Evolutionary conservation across 176 grass and related monocot species (phyloP).

Genomic region (Ensete glaucum): DNA sequence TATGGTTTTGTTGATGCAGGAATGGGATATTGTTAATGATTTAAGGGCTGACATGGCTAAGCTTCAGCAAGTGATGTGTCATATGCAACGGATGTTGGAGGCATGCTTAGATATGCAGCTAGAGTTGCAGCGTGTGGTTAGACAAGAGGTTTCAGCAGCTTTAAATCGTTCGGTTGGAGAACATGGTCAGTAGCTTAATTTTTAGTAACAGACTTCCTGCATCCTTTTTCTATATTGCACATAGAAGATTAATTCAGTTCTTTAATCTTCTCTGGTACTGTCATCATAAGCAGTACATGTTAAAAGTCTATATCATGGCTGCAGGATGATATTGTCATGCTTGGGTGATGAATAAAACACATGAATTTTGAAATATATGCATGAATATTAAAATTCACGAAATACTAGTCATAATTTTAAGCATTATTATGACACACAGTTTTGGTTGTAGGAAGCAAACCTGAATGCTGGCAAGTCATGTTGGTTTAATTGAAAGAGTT

Average conservation of each 20-base stretch:
- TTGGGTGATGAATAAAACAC: background rate
- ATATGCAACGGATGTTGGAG: slow-evolving; percentile 61
- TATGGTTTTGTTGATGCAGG: slow-evolving; percentile 30
- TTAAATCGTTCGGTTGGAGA: slow-evolving; percentile 39
- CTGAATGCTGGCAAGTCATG: background rate
- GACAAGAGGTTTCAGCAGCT: slow-evolving; percentile 74
- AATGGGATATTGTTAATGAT: slow-evolving; percentile 66
- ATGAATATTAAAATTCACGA: background rate
- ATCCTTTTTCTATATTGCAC: too few relatives aligned
- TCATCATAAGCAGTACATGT: too few relatives aligned
- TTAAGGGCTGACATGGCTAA: slow-evolving; percentile 61
- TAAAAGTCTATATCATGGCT: too few relatives aligned
- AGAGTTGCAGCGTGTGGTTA: slow-evolving; percentile 67
- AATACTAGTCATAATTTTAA: background rate
- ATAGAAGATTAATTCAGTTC: too few relatives aligned
- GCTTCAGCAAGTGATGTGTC: slow-evolving; percentile 61
- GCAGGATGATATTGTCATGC: background rate
- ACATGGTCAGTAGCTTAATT: slow-evolving; percentile 27
- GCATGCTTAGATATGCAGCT: slow-evolving; percentile 97
- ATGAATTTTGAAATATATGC: background rate
- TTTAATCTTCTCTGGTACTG: too few relatives aligned
- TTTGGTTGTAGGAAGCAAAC: background rate
- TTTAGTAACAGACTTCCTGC: background rate
- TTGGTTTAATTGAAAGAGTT: background rate
- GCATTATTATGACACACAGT: background rate